Conservation (phyloP, 2,329 filamentous ascomycete species). For the Cladophialophora psammophila region DNA sequence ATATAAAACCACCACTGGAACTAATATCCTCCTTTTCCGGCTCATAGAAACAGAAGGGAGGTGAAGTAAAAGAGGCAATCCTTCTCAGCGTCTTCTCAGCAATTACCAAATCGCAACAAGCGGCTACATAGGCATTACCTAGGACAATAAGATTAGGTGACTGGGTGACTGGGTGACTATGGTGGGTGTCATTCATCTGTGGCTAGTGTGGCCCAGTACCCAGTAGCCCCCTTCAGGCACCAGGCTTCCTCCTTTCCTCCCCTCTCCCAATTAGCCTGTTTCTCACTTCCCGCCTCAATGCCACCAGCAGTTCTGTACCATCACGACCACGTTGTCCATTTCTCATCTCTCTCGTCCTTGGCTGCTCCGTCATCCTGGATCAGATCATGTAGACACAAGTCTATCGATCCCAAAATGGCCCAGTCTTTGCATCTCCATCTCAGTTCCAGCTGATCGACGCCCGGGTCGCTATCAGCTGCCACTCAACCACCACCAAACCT, state of each 20-base stretch:
- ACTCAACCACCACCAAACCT: background rate
- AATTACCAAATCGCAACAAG: background rate
- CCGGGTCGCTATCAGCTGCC: conserved; percentile 18
- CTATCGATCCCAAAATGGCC: background rate
- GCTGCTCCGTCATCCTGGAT: background rate
- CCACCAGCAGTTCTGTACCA: no score
- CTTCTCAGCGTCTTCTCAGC: conserved; percentile 23
- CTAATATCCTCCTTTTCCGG: no score
- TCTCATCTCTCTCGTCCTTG: no score
- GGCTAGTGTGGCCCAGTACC: background rate
- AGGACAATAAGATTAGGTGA: no score
- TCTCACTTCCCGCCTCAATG: background rate
- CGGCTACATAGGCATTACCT: no score
- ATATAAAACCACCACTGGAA: no score
- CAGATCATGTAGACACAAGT: background rate
- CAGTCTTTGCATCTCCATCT: no score
- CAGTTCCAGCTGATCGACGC: background rate
- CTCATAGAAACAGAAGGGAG: background rate
- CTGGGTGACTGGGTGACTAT: no score
- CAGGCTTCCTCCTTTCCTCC: background rate
- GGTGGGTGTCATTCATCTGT: background rate
- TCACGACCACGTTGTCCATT: no score
- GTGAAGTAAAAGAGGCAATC: background rate
- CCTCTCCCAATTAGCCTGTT: conserved; percentile 1
- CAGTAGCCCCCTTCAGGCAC: background rate